Evolutionary conservation across 148 eudicot species (phyloP).

Genomic region (Polygonum maritimum): DNA sequence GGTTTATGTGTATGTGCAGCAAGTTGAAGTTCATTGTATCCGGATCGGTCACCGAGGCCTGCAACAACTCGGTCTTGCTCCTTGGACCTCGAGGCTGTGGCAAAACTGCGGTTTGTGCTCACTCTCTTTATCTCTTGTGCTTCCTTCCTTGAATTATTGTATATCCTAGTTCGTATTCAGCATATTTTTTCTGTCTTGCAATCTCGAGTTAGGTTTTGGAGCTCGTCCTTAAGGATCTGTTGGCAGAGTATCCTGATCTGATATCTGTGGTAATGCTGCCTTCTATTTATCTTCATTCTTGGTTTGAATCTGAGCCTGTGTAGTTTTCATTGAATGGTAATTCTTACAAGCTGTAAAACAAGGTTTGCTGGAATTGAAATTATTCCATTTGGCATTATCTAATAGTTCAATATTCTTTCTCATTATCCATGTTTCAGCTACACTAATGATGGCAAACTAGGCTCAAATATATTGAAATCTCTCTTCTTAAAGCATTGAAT

Average conservation of each 20-base stretch:
- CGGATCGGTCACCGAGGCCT: slow-evolving; percentile 70
- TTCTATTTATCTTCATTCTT: neutral
- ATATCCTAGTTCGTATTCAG: neutral
- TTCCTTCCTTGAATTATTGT: neutral
- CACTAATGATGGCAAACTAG: neutral
- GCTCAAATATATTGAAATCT: neutral
- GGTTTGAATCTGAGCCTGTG: neutral
- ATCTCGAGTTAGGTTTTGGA: slow-evolving; percentile 55
- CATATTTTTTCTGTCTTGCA: slow-evolving; percentile 3
- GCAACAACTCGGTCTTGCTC: slow-evolving; percentile 82
- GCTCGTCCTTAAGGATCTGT: slow-evolving; percentile 65
- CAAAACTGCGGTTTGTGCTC: slow-evolving; percentile 48
- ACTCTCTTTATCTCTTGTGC: neutral
- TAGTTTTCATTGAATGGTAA: neutral
- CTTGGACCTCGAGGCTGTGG: slow-evolving; percentile 97
- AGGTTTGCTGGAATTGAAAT: neutral
- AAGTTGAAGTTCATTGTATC: slow-evolving; percentile 78
- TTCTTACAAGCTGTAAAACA: neutral
- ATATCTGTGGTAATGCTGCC: slow-evolving; percentile 48
- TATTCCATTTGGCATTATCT: neutral
- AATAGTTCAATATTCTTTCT: neutral
- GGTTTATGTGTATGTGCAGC: slow-evolving; percentile 25
- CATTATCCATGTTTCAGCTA: neutral
- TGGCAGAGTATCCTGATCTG: slow-evolving; percentile 67
- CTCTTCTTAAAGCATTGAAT: neutral